Evolutionary conservation across 2,329 filamentous ascomycete genomes (phyloP).

Genomic region (Xylariaceae sp.): DNA sequence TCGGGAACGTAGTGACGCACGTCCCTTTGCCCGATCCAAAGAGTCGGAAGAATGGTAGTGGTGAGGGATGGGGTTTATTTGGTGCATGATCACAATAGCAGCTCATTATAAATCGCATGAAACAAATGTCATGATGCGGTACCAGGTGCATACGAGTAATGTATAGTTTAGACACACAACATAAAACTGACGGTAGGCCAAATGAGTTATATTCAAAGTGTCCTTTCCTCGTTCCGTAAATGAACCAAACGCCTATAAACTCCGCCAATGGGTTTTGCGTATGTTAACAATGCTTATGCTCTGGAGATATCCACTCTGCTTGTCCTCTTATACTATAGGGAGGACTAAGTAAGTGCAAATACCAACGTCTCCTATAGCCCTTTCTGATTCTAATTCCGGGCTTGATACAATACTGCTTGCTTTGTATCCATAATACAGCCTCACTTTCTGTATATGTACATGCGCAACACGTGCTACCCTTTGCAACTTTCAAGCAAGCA

Average conservation of each 20-base stretch:
- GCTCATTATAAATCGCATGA: too few species aligned
- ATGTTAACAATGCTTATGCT: constrained; percentile 20
- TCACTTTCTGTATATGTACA: constrained; percentile 11
- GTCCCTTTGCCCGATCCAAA: constrained; percentile 45
- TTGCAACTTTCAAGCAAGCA: constrained; percentile 8
- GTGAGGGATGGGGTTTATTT: constrained; percentile 21
- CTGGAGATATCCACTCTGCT: constrained; percentile 4
- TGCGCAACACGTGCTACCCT: constrained; percentile 7
- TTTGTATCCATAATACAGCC: constrained; percentile 10
- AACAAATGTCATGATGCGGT: too few species aligned
- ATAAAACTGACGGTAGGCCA: neutral
- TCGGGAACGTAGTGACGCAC: constrained; percentile 71
- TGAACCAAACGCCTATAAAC: constrained; percentile 19
- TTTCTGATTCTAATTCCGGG: neutral
- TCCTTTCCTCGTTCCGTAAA: neutral
- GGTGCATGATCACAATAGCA: constrained; percentile 11
- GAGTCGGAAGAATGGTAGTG: constrained; percentile 5
- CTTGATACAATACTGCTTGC: neutral
- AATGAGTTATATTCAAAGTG: neutral
- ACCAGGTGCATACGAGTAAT: too few species aligned
- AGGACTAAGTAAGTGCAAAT: neutral
- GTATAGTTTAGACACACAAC: too few species aligned
- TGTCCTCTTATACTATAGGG: constrained; percentile 4
- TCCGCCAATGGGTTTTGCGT: constrained; percentile 18
- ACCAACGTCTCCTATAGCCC: neutral